Base-by-base conservation (phyloP, 1,284 basidiomycete genomes). In the Coniophora puteana region DNA sequence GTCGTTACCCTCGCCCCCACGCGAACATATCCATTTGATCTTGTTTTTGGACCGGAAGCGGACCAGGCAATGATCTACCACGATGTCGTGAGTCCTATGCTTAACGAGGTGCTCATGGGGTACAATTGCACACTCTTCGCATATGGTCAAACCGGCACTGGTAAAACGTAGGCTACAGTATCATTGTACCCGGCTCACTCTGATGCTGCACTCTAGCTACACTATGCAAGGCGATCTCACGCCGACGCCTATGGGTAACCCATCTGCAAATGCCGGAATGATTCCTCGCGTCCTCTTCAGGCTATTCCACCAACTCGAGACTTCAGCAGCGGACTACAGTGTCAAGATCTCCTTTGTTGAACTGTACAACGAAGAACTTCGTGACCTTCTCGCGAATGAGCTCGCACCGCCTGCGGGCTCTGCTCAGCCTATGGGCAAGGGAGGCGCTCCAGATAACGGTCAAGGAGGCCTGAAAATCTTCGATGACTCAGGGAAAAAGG, bases 41-140 rank as follows among this genome's bases (percentile, higher is more conserved):
- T 86, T 24, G 93, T 97, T 8, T 97, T 96, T 67, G 95, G 96
- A 2, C 93, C 94, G 17, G 94, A 98, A 59, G 95, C 95, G 8
- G 94, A 97, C 60, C 96, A 99, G 59, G 83, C 89, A 23, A 80
- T 93, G 76, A 78, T 99, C 20, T 99, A 96, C 62, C 80, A 90
- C 48, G 89, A 97, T 46, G 94, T 98, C 26, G 95, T 96, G 26
- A 80, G 79, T 45, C 91, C 90, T 1, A 90, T 99, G 77, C 71
- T 99, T 35, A 83, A 93, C 36, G 91, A 99, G 61, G 94, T 99
- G 27, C 66, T 98, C 36, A 73, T 80, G 57, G 96, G 96, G 4
- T 99, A 97, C 70, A 99, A 99, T 58, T 99, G 96, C 59, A 99
- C 96, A 0, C 74, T 99, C 25, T 99, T 99, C 67, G 95, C 95